Evolutionary conservation across 352 stramenopile genomes (phyloP), one percentile per base, ranked within the genome.

Genomic region (Phytopythium cucurbitacearum): DNA sequence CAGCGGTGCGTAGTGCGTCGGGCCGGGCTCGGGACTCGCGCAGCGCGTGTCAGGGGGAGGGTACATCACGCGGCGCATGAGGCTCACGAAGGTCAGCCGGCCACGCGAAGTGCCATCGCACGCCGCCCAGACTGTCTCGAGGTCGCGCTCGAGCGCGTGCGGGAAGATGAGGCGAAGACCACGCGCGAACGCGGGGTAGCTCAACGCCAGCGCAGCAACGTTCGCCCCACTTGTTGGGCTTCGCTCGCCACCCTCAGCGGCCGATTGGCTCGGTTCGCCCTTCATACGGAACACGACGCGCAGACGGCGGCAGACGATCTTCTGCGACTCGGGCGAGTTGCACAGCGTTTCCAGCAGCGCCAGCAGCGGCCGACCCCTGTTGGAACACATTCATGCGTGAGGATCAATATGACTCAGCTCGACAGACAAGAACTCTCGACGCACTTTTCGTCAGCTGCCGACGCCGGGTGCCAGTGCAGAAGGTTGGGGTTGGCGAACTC

Each of bases 1-100:
- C 38, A 67, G 64, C 3, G 81, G 81, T 11, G 62, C 61, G 56
- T 92, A 92, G 58, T 89, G 80, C 6, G 79, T 79, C 33, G 79
- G 81, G 1, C 81, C 81, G 3, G 79, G 81, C 44, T 91, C 71
- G 0, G 81, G 78, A 57, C 78, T 91, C 0, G 44, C 57, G 3
- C 65, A 69, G 0, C 78, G 75, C n/a, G 62, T 48, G 12, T 65
- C 49, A 28, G 48, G 37, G 21, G 44, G 4, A 12, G 35, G 48
- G 3, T 39, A 40, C 37, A 71, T 57, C 9, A 73, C 34, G 3
- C 49, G 53, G 15, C 52, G 55, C 55, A 68, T 65, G 34, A 68
- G 35, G 9, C 45, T 53, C 15, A 53, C 36, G 32, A 53, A 70
- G 2, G 41, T 65, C 10, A 73, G 28, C 15, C 43, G 53, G 12